Base-by-base conservation (phyloP, 495 filamentous ascomycete species). In the Neurospora sp. region DNA sequence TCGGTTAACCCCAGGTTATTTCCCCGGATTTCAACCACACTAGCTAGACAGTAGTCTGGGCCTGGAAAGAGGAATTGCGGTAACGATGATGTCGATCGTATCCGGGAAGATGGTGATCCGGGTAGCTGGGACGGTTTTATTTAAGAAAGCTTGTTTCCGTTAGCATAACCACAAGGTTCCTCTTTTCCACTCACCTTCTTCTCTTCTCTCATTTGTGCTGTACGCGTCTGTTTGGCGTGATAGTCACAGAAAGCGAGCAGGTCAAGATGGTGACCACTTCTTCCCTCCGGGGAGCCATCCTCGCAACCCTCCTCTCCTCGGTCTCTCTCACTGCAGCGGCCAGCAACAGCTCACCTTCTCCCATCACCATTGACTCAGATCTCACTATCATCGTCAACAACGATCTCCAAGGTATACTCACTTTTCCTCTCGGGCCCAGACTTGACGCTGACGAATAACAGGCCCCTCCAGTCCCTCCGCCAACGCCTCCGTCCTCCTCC, bases 371-470 rank as follows among this genome's bases (percentile, higher is more conserved):
- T n/a, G 76, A 80, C 44, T 82, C 82, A 17, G 78, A 79, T 53
- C 69, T 85, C 61, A 81, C 80, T 12, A 75, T 83, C 53, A 48
- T 83, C 40, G 78, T 82, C 68, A 77, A 78, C 70, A 83, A 84
- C 74, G 82, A 84, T 27, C 78, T 84, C 44, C 81, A 81, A 76
- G 83, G 82, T 82, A 73, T n/a, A 76, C 61, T 4, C 35, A 39
- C 8, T 35, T 8, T 0, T 31, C 71, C 9, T 6, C 9, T 53
- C 1, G 42, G 42, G 3, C 45, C 9, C n/a, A 53, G 9, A 22
- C 45, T 22, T 4, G 4, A 22, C 4, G 4, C 20, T 53, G 10
- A 53, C 45, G 22, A 2, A 2, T 27, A 9, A 6, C 70, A 86
- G 84, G 83, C 39, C 39, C 76, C 3, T 61, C 61, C 65, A 83